Evolutionary conservation across 2,329 filamentous ascomycete genomes (phyloP), one percentile per base, ranked within the genome.

Genomic region (Fusarium buxicola): DNA sequence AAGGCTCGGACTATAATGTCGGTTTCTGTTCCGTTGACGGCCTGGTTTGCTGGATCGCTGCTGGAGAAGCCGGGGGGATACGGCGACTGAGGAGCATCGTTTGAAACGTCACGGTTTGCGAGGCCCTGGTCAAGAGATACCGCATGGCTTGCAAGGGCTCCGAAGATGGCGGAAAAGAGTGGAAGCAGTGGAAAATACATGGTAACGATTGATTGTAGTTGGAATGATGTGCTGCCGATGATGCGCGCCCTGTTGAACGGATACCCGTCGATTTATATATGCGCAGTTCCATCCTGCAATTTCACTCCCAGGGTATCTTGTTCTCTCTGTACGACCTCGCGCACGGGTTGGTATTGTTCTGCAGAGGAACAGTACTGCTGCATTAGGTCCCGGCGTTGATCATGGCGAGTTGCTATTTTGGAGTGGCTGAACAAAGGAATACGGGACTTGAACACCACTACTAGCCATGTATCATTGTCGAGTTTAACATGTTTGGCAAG

Each of bases 361-460:
- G 35, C 57, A 43, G 24, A n/a, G 9, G 1, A 7, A 11, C 6
- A 8, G 12, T n/a, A 13, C 15, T 4, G 5, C 13, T 16, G 27
- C 15, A 11, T 8, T 21, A 13, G 18, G 13, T 15, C n/a, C 21
- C 5, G 50, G 36, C 18, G 4, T 35, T 8, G 9, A 16, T 24
- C 24, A 3, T 4, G 12, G 8, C 3, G 8, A 13, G 21, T 24
- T 41, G 1, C 56, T 61, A 58, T 47, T 53, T 57, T n/a, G 15
- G 34, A 39, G 25, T 3, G 5, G 5, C 4, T 1, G 18, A n/a
- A 65, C 51, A 64, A 64, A 58, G 60, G n/a, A 11, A 35, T n/a
- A 2, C 2, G 3, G 31, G 13, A 0, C 16, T 12, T 7, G 28
- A 40, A 49, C 25, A 38, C 10, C 9, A 11, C 7, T 16, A 25